Percentiles rank a stretch among this genome's conserved stretches.
These are phyloP conservation scores for Ophiostoma triangulosporum DNA, from an alignment of 2,329 filamentous ascomycete species.

Conservation along the genomic window DNA sequence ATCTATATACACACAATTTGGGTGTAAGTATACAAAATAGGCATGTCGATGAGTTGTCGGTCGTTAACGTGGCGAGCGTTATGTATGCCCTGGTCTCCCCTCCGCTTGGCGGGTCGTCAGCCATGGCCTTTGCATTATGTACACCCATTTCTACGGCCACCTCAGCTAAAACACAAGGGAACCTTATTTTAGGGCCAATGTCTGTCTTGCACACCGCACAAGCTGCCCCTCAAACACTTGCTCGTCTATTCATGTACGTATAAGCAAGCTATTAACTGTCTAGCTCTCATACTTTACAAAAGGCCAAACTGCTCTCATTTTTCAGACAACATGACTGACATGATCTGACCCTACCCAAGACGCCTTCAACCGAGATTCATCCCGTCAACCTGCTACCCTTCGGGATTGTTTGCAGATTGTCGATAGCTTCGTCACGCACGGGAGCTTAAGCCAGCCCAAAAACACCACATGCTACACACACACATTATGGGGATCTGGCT, in stretches of 20 bases:
- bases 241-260: too few species aligned
- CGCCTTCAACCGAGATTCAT: neutral
- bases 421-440: neutral
- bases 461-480: neutral
- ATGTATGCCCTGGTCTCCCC: slow-evolving; percentile 1
- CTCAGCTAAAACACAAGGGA: slow-evolving; percentile 9
- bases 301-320: neutral
- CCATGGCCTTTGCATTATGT: slow-evolving; percentile 8
- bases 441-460: slow-evolving; percentile 1
- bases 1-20: neutral
- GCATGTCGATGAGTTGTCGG: neutral
- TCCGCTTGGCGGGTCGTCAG: slow-evolving; percentile 2
- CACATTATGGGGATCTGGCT: neutral
- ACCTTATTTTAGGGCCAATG: slow-evolving; percentile 10
- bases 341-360: neutral
- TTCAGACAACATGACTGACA: neutral
- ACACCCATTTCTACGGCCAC: slow-evolving; percentile 5
- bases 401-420: neutral
- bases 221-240: slow-evolving; percentile 6
- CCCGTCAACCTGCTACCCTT: too few species aligned
- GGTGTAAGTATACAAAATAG: neutral
- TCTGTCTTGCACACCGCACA: neutral
- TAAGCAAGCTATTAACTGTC: too few species aligned
- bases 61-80: neutral
- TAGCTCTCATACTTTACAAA: too few species aligned